These are phyloP conservation scores for Phytophthora melonis DNA, from an alignment of 352 stramenopile species.

Conservation along the genomic window DNA sequence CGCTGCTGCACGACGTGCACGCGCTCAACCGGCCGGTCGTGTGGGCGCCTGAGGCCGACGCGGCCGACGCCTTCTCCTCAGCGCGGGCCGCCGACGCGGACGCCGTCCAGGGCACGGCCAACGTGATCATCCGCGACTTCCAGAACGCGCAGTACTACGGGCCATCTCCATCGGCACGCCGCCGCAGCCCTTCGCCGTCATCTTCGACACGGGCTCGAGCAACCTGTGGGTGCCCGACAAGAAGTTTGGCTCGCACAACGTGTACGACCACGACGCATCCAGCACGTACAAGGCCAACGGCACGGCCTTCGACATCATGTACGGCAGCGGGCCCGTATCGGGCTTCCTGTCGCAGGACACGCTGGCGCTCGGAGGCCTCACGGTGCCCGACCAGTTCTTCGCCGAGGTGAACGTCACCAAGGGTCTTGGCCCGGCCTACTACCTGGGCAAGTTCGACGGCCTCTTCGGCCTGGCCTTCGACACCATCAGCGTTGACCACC, in stretches of 20 bases:
- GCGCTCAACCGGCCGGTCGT: conserved; percentile 47
- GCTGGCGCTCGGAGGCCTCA: conserved; percentile 71
- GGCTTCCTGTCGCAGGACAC: conserved; percentile 93
- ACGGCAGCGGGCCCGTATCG: conserved; percentile 93
- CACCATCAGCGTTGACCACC: conserved; percentile 92
- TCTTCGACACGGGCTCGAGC: conserved; percentile 97
- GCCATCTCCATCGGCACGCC: conserved; percentile 92
- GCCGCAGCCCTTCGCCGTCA: conserved; percentile 93
- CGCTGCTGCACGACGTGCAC: conserved; percentile 62
- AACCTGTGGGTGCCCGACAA: conserved; percentile 96
- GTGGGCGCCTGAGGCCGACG: conserved; percentile 47
- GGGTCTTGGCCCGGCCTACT: conserved; percentile 95
- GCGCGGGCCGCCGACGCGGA: background rate
- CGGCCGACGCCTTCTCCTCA: conserved; percentile 14
- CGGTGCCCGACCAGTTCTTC: conserved; percentile 91
- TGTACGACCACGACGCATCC: conserved; percentile 93
- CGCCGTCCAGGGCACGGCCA: conserved; percentile 25
- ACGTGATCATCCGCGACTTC: conserved; percentile 91
- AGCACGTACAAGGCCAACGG: conserved; percentile 92
- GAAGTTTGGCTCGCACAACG: conserved; percentile 73
- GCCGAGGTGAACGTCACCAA: conserved; percentile 97
- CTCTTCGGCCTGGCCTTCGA: conserved; percentile 98
- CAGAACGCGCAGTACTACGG: conserved; percentile 96
- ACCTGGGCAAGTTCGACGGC: conserved; percentile 97
- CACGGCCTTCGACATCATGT: conserved; percentile 95